Conservation (phyloP, 2,329 filamentous ascomycete genomes). For the Sclerotiophoma versabilis region DNA sequence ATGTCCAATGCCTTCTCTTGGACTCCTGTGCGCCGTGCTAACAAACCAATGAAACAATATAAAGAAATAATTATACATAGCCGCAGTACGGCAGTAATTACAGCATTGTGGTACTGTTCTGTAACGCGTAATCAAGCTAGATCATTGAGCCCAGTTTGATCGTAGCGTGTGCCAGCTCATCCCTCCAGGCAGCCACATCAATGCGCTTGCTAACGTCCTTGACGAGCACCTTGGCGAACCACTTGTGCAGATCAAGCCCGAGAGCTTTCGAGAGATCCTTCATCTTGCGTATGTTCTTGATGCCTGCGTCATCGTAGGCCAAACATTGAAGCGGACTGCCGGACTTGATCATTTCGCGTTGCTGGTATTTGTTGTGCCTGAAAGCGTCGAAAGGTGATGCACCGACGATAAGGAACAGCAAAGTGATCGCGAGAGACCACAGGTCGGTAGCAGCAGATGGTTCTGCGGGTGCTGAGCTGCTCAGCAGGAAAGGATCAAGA, state of each 20-base stretch:
- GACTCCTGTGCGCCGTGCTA: neutral
- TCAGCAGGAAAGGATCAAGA: constrained; percentile 49
- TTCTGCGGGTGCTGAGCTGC: constrained; percentile 24
- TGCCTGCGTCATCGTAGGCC: constrained; percentile 44
- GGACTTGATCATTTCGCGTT: constrained; percentile 54
- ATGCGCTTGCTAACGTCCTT: constrained; percentile 36
- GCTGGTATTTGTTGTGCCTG: constrained; percentile 50
- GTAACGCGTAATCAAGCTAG: neutral
- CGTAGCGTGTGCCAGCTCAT: constrained; percentile 19
- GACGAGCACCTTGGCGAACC: constrained; percentile 49
- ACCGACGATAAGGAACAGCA: constrained; percentile 54
- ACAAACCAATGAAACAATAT: neutral
- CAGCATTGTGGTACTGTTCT: neutral
- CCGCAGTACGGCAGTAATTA: neutral
- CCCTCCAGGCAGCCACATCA: constrained; percentile 42
- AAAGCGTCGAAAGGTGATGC: constrained; percentile 51
- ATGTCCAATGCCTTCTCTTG: constrained; percentile 9
- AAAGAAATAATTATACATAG: neutral
- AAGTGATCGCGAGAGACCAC: constrained; percentile 55
- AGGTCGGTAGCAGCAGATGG: constrained; percentile 51
- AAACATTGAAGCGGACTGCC: constrained; percentile 52
- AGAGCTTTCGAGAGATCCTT: constrained; percentile 36
- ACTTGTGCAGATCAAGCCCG: constrained; percentile 40
- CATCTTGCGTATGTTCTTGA: constrained; percentile 38
- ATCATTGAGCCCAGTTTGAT: constrained; percentile 1